Percentiles rank a stretch among this genome's conserved stretches.
These are phyloP conservation scores for Emmonsia crescens DNA, from an alignment of 2,329 filamentous ascomycete genomes.

Conservation along the genomic window DNA sequence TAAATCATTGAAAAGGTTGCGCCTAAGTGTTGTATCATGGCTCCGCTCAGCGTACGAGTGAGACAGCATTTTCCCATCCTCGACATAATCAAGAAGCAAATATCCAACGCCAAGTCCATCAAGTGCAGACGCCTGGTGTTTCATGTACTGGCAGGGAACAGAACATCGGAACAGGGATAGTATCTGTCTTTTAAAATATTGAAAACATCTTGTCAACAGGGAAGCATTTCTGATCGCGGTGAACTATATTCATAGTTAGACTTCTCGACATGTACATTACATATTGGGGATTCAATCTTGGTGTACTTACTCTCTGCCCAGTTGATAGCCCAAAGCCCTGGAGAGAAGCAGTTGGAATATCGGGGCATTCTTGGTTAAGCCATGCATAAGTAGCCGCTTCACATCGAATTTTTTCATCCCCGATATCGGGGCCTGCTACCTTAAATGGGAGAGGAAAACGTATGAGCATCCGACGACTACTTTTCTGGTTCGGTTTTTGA, in stretches of 20 bases:
- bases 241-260: neutral
- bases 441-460: slow-evolving; percentile 19
- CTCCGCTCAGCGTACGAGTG: slow-evolving; percentile 6
- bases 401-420: slow-evolving; percentile 21
- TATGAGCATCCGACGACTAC: slow-evolving; percentile 10
- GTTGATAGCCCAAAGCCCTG: slow-evolving; percentile 19
- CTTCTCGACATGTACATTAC: no score
- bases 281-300: neutral
- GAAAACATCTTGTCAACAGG: neutral
- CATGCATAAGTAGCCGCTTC: slow-evolving; percentile 21
- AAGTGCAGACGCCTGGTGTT: neutral
- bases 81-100: slow-evolving; percentile 8
- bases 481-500: neutral
- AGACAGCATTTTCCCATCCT: slow-evolving; percentile 14
- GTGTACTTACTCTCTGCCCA: slow-evolving; percentile 14
- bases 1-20: slow-evolving; percentile 14
- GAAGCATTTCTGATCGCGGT: neutral
- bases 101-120: slow-evolving; percentile 8
- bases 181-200: neutral
- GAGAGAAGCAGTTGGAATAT: slow-evolving; percentile 18
- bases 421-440: slow-evolving; percentile 19
- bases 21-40: slow-evolving; percentile 7
- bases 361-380: slow-evolving; percentile 19
- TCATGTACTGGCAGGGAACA: slow-evolving; percentile 1
- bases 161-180: neutral